These are phyloP conservation scores for Aspergillus chevalieri DNA, from an alignment of 2,329 filamentous ascomycete species.

Conservation along the genomic window DNA sequence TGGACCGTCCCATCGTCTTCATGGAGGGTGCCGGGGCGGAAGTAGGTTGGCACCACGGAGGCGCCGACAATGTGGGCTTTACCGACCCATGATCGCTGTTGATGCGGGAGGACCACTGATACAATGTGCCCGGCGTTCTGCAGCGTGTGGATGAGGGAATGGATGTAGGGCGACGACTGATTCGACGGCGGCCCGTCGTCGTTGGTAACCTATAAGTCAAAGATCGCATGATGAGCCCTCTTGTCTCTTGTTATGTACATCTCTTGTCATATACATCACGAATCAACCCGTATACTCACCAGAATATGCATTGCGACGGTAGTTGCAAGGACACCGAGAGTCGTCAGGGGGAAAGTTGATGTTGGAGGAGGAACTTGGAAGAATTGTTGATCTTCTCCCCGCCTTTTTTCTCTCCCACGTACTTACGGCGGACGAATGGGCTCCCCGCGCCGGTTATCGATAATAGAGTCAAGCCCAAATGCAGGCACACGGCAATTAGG, in stretches of 20 bases:
- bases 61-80: constrained; percentile 96
- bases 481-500: no score
- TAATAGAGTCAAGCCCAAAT: neutral
- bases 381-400: neutral
- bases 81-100: constrained; percentile 94
- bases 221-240: neutral
- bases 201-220: constrained; percentile 48
- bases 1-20: constrained; percentile 64
- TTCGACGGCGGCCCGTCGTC: constrained; percentile 76
- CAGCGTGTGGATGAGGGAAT: constrained; percentile 64
- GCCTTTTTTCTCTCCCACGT: neutral
- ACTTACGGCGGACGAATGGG: neutral
- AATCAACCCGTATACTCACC: constrained; percentile 28
- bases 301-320: constrained; percentile 45
- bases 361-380: constrained; percentile 1
- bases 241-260: no score
- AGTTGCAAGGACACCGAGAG: constrained; percentile 6
- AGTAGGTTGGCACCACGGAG: constrained; percentile 77
- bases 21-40: constrained; percentile 59
- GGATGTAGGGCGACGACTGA: constrained; percentile 73
- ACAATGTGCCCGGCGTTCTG: constrained; percentile 75
- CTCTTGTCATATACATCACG: no score
- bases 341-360: neutral
- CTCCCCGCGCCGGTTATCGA: neutral
- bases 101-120: constrained; percentile 83